A percentile compares a stretch with the other conserved stretches of the same genome.
These are phyloP conservation scores for Dactylis glomerata DNA, from an alignment of 176 grass and related monocot genomes.

Conservation along the genomic window DNA sequence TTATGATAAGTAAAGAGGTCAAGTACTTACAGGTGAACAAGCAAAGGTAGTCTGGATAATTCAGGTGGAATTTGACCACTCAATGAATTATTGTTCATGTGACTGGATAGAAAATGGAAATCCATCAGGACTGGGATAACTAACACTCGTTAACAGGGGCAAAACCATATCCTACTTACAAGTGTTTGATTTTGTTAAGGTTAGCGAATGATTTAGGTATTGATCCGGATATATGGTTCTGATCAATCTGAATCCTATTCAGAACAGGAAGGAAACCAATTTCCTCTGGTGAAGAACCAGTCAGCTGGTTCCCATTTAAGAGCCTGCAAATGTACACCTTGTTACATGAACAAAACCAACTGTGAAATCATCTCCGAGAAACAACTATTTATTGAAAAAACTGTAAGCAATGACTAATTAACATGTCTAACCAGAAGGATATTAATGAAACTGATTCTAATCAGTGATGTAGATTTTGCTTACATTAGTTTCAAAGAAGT, in stretches of 20 bases:
- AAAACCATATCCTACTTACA: conserved; percentile 63
- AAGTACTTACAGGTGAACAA: conserved; percentile 90
- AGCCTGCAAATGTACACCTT: conserved; percentile 51
- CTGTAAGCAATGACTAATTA: background rate
- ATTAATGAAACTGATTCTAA: background rate
- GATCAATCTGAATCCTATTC: conserved; percentile 91
- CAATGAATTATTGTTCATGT: conserved; percentile 99
- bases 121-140: conserved; percentile 7
- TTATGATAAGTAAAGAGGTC: background rate
- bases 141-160: conserved; percentile 8
- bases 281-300: conserved; percentile 69
- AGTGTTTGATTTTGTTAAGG: conserved; percentile 90
- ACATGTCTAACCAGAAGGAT: conserved; percentile 3
- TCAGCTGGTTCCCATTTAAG: conserved; percentile 74
- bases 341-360: conserved; percentile 1
- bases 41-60: conserved; percentile 69
- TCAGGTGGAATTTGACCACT: conserved; percentile 93
- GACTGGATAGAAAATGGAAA: conserved; percentile 51
- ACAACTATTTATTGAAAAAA: conserved; percentile 13
- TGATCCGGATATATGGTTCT: conserved; percentile 78
- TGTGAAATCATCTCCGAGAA: background rate
- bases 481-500: conserved; percentile 66
- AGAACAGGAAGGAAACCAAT: conserved; percentile 78
- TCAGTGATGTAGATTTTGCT: conserved; percentile 18
- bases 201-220: conserved; percentile 85